Base-by-base conservation (phyloP, 2,329 filamentous ascomycete genomes). In the Lasiodiplodia sp. region DNA sequence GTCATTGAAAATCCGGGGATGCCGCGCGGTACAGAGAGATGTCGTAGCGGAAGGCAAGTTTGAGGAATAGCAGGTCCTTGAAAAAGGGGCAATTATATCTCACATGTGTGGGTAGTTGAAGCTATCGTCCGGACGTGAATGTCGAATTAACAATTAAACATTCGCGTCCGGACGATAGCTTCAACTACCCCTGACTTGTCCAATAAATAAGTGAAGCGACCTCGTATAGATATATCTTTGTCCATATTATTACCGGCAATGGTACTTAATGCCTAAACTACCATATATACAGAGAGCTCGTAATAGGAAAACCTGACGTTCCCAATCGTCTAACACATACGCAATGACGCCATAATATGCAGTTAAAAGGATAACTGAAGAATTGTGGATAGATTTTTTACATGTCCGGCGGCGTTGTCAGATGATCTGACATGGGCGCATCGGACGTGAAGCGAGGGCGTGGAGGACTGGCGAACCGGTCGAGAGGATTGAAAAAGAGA, bases 301-400 rank as follows among this genome's bases (percentile, higher is more conserved):
- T 47, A 21, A 47, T 3, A 21, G 44, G 44, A 47, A 47, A 47
- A 47, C 52, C 52, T n/a, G 51, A 57, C 60, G 23, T 64, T 38
- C 60, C 58, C 25, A 28, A 64, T 64, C 47, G 31, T 64, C 60
- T 52, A 52, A 64, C 60, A 64, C 47, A 64, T 64, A 52, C 58
- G 60, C 44, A 38, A 31, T 64, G 52, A 64, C 47, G 47, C 60
- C 60, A 34, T 52, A 38, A 51, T 12, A 51, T 52, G 28, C 47
- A 52, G 60, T 51, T 49, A 49, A 49, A 63, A 37, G 16, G 21
- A 49, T 34, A 51, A 31, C 44, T n/a, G 60, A 34, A 52, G 23
- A 64, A 64, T 52, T 62, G 18, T n/a, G 25, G 34, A 21, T 49
- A 52, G 37, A 18, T 11, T 25, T 49, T 62, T 37, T 52, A 52